These are phyloP conservation scores for Soucietia sequanensis DNA, from an alignment of 805 yeast genomes.

Conservation along the genomic window DNA sequence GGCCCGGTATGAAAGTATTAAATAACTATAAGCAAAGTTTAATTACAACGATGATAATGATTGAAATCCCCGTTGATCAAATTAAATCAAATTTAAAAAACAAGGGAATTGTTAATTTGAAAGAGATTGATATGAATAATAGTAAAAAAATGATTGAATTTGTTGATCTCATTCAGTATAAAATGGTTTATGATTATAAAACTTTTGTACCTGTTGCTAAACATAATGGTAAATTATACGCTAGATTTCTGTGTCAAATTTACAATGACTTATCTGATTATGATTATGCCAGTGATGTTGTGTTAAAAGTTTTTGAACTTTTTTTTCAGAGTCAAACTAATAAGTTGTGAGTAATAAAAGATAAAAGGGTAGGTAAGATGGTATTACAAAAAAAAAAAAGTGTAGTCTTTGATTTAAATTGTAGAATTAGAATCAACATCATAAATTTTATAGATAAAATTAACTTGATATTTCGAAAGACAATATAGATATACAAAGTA, in stretches of 20 bases:
- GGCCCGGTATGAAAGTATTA: constrained; percentile 37
- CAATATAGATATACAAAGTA: no score
- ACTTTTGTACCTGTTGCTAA: constrained; percentile 47
- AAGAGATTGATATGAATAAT: constrained; percentile 1
- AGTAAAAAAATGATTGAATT: neutral
- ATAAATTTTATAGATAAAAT: no score
- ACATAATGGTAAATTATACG: constrained; percentile 31
- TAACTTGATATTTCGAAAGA: no score
- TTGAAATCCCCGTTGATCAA: constrained; percentile 34
- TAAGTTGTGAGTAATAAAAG: no score
- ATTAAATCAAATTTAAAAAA: constrained; percentile 4
- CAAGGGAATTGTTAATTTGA: constrained; percentile 1
- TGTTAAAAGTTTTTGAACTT: constrained; percentile 24
- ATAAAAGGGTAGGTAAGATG: no score
- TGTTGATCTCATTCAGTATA: neutral
- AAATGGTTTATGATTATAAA: constrained; percentile 23
- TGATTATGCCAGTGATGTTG: constrained; percentile 41
- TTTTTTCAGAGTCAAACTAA: no score
- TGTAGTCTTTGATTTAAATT: no score
- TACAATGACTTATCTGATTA: constrained; percentile 59
- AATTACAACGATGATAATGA: constrained; percentile 44
- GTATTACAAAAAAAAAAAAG: no score
- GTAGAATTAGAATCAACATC: no score
- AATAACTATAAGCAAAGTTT: constrained; percentile 34
- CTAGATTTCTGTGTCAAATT: constrained; percentile 59